Evolutionary conservation across 768 basidiomycete species (phyloP).

Genomic region (Rubroboletus satanas): DNA sequence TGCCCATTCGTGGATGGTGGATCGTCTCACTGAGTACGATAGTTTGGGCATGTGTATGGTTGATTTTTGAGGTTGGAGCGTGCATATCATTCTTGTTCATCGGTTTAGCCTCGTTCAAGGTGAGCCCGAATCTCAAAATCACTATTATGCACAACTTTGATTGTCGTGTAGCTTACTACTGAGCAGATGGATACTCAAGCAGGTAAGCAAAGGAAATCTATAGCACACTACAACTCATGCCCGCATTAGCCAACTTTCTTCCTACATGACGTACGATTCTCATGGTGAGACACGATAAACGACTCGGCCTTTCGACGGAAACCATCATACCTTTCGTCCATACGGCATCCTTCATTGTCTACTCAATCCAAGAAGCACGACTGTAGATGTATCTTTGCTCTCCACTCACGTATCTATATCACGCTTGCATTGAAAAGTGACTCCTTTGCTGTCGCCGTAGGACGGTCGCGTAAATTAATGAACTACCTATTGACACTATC

Average conservation of each 20-base stretch:
- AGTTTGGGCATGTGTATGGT: constrained; percentile 90
- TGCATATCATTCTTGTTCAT: constrained; percentile 76
- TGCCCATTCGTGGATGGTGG: background rate
- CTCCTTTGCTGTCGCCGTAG: constrained; percentile 8
- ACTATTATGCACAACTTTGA: constrained; percentile 1
- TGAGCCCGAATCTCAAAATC: constrained; percentile 25
- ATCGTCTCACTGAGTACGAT: constrained; percentile 3
- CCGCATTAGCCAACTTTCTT: constrained; percentile 50
- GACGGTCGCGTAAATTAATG: constrained; percentile 28
- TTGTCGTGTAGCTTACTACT: constrained; percentile 33
- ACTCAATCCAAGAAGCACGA: constrained; percentile 17
- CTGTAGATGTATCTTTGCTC: constrained; percentile 24
- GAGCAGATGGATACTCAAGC: constrained; percentile 58
- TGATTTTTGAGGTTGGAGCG: constrained; percentile 69
- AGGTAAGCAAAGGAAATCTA: constrained; percentile 40
- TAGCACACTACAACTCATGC: constrained; percentile 4
- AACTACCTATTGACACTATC: constrained; percentile 21
- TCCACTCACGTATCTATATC: constrained; percentile 31
- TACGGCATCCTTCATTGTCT: constrained; percentile 10
- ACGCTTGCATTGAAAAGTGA: constrained; percentile 25
- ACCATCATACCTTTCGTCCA: constrained; percentile 7
- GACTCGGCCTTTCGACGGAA: background rate
- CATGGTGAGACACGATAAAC: constrained; percentile 1
- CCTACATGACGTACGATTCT: constrained; percentile 43
- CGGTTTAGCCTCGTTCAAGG: constrained; percentile 83